Evolutionary conservation across 1,284 basidiomycete species (phyloP), one percentile per base, ranked within the genome.

Genomic region (Neotropicomus parvogracilis): DNA sequence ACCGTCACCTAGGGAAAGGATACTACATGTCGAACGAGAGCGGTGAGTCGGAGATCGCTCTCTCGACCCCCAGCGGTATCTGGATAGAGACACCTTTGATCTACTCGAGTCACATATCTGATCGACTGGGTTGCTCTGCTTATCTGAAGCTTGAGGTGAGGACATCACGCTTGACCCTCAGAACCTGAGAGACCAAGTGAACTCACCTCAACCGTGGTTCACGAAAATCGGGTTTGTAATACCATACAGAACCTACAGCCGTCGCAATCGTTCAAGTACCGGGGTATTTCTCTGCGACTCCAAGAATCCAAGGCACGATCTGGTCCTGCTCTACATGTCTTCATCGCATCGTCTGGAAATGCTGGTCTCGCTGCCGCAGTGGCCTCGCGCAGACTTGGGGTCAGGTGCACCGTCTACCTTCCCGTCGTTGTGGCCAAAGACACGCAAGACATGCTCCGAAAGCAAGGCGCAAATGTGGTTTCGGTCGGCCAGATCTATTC

Each of bases 311-410:
- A 75, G 48, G 67, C 73, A 45, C 67, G 63, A 17, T 70, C 77
- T 46, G 85, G 83, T 0, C 60, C 75, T 9, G 58, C 60, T 31
- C 69, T 80, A 6, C 85, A 86, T 60, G 70, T 82, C 36, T 68
- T 88, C 28, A 78, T 81, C 39, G 85, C 86, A 1, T 89, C 87
- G 0, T 75, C 80, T 2, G 86, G 86, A 24, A 89, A 90, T 58
- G 86, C 84, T 21, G 86, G 81, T 1, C 68, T 87, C 14, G 86
- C 85, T 12, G 77, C 78, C 1, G 85, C 85, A 12, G 77, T 77
- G 56, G 81, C 80, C 21, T 77, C 84, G 8, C 71, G 75, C 21
- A 67, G 60, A 16, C 70, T 87, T 13, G 64, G 67, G 9, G 68
- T 85, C 44, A 71, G 62, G 58, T 87, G 85, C 61, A 85, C 80